Percentiles rank a stretch among this genome's conserved stretches.
Evolutionary conservation across 2,329 filamentous ascomycete species (phyloP).

Genomic region (Arthrinium puccinioides): DNA sequence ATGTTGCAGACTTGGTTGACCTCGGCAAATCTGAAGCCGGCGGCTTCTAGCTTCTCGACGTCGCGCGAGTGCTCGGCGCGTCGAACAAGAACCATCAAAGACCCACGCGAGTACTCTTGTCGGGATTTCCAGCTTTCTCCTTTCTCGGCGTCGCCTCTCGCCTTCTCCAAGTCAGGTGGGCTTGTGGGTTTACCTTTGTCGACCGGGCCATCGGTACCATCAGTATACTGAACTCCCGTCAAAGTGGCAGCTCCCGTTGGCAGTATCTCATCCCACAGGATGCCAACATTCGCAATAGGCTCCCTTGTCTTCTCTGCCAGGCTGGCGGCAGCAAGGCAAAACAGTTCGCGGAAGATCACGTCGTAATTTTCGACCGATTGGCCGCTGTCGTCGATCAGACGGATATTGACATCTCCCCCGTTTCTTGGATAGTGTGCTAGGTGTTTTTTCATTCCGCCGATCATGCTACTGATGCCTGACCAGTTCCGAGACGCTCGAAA

Average conservation of each 20-base stretch:
- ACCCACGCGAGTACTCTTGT: constrained; percentile 56
- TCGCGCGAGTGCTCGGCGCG: constrained; percentile 51
- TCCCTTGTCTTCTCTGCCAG: constrained; percentile 62
- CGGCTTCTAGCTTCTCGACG: constrained; percentile 55
- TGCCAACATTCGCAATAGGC: constrained; percentile 55
- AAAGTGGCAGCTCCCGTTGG: constrained; percentile 44
- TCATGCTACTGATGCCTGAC: constrained; percentile 57
- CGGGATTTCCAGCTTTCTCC: constrained; percentile 18
- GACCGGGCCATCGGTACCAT: not conserved
- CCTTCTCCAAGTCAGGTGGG: constrained; percentile 9
- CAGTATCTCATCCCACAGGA: constrained; percentile 70
- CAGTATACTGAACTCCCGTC: constrained; percentile 14
- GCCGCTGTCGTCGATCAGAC: constrained; percentile 44
- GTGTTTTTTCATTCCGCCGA: constrained; percentile 67
- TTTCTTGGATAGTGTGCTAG: constrained; percentile 43
- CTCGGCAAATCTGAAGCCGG: constrained; percentile 73
- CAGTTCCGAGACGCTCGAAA: constrained; percentile 77
- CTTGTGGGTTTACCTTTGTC: constrained; percentile 7
- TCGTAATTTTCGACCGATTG: constrained; percentile 64
- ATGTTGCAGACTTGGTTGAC: constrained; percentile 59
- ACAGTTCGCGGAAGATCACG: constrained; percentile 71
- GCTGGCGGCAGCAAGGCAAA: constrained; percentile 71
- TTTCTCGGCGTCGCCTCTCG: constrained; percentile 32
- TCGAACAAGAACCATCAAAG: constrained; percentile 73
- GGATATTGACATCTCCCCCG: constrained; percentile 29